phyloP scores from a whole-genome alignment of 2,329 filamentous ascomycete species.

The Daldinia sp. region DNA sequence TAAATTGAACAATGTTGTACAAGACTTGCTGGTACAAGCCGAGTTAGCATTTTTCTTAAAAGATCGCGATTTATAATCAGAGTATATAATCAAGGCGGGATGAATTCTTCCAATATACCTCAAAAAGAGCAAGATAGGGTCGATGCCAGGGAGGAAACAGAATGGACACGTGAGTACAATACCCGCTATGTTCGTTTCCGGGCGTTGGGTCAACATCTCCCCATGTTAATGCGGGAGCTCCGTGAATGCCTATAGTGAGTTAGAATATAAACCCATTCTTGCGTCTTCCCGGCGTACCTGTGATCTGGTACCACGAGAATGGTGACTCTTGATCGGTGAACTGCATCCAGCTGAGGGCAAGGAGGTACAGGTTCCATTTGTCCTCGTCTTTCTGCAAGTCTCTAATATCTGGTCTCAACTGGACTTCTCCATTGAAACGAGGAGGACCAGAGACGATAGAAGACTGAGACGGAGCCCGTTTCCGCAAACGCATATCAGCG shows the following conservation, averaged over 20 bases:
- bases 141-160: conserved; percentile 88
- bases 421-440: conserved; percentile 56
- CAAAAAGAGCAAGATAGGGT: conserved; percentile 76
- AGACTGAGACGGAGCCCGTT: conserved; percentile 54
- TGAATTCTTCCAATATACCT: conserved; percentile 55
- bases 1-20: conserved; percentile 52
- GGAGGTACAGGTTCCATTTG: conserved; percentile 80
- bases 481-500: conserved; percentile 54
- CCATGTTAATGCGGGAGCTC: conserved; percentile 73
- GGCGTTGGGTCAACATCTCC: conserved; percentile 62
- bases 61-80: neutral
- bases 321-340: conserved; percentile 70
- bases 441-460: conserved; percentile 59
- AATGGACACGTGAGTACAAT: conserved; percentile 81
- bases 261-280: conserved; percentile 25
- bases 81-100: neutral
- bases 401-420: conserved; percentile 73
- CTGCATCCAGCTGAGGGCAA: conserved; percentile 80
- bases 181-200: conserved; percentile 71
- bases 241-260: conserved; percentile 76
- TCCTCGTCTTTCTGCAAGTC: conserved; percentile 72
- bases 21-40: conserved; percentile 56
- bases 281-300: conserved; percentile 63
- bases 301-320: conserved; percentile 82
- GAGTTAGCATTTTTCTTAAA: conserved; percentile 12